These are phyloP conservation scores for Emmonsiellopsis sp. DNA, from an alignment of 2,329 filamentous ascomycete genomes.

Conservation along the genomic window DNA sequence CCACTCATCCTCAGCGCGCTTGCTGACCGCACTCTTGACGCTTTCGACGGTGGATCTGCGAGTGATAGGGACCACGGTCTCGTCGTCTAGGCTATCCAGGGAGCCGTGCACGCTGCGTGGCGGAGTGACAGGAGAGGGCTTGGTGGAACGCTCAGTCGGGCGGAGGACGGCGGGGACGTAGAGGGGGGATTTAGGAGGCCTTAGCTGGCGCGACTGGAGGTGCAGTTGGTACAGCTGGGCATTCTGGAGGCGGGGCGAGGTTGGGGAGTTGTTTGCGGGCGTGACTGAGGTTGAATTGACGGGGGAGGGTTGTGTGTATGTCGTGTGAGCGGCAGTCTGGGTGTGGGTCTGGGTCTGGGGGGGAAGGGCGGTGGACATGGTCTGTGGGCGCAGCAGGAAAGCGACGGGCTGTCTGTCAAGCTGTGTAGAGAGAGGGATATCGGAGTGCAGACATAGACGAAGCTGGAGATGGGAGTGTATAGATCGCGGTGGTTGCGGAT, in stretches of 20 bases:
- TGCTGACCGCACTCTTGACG: constrained; percentile 33
- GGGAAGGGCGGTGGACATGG: neutral
- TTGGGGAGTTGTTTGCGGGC: constrained; percentile 45
- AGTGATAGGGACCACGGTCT: constrained; percentile 20
- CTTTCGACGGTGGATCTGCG: constrained; percentile 33
- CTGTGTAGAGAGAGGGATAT: no score
- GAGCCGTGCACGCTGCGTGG: constrained; percentile 47
- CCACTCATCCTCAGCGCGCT: constrained; percentile 44
- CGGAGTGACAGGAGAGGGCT: constrained; percentile 36
- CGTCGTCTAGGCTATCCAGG: constrained; percentile 37
- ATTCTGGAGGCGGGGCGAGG: constrained; percentile 38
- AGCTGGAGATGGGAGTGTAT: no score
- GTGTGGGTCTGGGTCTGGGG: neutral
- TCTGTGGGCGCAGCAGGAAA: no score
- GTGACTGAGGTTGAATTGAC: constrained; percentile 32
- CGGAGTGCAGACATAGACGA: no score
- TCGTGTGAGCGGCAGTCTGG: neutral
- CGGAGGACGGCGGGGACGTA: constrained; percentile 55
- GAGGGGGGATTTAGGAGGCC: constrained; percentile 50
- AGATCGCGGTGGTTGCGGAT: no score
- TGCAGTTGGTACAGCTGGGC: constrained; percentile 20
- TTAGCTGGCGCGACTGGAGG: constrained; percentile 46
- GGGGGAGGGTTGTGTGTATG: neutral
- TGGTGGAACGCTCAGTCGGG: constrained; percentile 46
- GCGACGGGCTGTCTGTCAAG: neutral